Percentiles rank a stretch among this genome's conserved stretches.
Evolutionary conservation across 305 asterid genomes (phyloP).

Genomic region (Nicotiana rustica): DNA sequence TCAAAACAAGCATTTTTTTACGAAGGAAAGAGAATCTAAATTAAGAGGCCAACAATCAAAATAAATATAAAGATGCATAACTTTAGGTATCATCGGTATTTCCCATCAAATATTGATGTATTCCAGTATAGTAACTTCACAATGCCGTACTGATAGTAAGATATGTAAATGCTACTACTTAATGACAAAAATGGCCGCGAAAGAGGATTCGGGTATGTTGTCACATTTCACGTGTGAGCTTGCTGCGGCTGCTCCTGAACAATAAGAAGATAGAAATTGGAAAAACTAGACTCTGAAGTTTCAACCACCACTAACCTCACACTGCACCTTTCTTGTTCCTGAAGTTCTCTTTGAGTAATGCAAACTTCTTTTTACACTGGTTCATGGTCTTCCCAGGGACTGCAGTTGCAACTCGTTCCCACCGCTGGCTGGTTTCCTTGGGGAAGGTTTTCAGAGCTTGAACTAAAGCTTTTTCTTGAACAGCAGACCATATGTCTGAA

Average conservation of each 20-base stretch:
- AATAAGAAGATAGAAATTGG: slow-evolving; percentile 9
- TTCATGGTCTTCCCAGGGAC: slow-evolving; percentile 77
- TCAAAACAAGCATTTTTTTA: background rate
- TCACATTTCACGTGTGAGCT: slow-evolving; percentile 5
- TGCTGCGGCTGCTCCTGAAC: slow-evolving; percentile 32
- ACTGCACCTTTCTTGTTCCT: slow-evolving; percentile 78
- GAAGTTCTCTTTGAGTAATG: slow-evolving; percentile 75
- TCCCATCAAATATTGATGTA: slow-evolving; percentile 30
- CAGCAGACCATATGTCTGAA: slow-evolving; percentile 79
- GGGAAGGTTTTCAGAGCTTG: slow-evolving; percentile 93
- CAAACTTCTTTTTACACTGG: slow-evolving; percentile 81
- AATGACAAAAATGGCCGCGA: slow-evolving; percentile 30
- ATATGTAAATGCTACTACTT: slow-evolving; percentile 32
- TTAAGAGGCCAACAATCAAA: background rate
- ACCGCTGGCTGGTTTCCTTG: slow-evolving; percentile 78
- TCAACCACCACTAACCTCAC: slow-evolving; percentile 30
- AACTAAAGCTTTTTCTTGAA: slow-evolving; percentile 82
- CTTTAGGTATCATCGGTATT: slow-evolving; percentile 1
- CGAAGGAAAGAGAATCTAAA: background rate
- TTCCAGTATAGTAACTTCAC: slow-evolving; percentile 30
- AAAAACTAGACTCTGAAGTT: slow-evolving; percentile 24
- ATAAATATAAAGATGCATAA: slow-evolving; percentile 15
- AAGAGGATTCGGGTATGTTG: slow-evolving; percentile 8
- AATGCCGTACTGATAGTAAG: slow-evolving; percentile 32
- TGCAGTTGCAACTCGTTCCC: slow-evolving; percentile 93